Percentiles rank a stretch among this genome's conserved stretches.
These are phyloP conservation scores for Dioscorea cayenensis DNA, from an alignment of 116 monocot genomes.

Conservation along the genomic window DNA sequence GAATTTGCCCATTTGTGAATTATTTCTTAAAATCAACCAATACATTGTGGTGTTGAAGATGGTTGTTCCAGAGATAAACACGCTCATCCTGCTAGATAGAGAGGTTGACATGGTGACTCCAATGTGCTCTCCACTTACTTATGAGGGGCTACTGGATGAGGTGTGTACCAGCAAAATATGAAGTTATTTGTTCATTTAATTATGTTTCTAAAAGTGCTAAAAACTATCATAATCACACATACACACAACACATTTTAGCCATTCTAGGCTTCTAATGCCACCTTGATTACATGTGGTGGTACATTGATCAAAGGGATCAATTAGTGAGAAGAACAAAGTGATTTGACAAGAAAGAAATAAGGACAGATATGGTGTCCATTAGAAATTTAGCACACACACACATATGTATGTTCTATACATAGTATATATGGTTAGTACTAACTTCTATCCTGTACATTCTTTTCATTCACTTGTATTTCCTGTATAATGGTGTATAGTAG, in stretches of 20 bases:
- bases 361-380: too few species aligned
- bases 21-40: constrained; percentile 1
- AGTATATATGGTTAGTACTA: too few species aligned
- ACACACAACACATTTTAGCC: background rate
- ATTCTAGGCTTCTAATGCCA: too few species aligned
- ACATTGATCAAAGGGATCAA: too few species aligned
- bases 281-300: too few species aligned
- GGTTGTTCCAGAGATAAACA: constrained; percentile 86
- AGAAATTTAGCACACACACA: too few species aligned
- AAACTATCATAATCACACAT: background rate
- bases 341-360: too few species aligned
- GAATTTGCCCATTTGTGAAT: background rate
- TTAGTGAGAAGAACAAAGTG: too few species aligned
- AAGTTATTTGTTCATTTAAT: background rate
- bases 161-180: constrained; percentile 20
- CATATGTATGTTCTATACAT: too few species aligned
- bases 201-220: background rate
- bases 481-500: background rate
- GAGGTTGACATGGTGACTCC: constrained; percentile 99
- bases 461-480: too few species aligned
- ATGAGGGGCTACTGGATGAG: constrained; percentile 99
- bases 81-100: constrained; percentile 86
- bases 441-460: too few species aligned
- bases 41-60: constrained; percentile 43
- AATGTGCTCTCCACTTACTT: constrained; percentile 95